Evolutionary conservation across 2,329 filamentous ascomycete species (phyloP), one percentile per base, ranked within the genome.

Genomic region (Ampelomyces quisqualis): DNA sequence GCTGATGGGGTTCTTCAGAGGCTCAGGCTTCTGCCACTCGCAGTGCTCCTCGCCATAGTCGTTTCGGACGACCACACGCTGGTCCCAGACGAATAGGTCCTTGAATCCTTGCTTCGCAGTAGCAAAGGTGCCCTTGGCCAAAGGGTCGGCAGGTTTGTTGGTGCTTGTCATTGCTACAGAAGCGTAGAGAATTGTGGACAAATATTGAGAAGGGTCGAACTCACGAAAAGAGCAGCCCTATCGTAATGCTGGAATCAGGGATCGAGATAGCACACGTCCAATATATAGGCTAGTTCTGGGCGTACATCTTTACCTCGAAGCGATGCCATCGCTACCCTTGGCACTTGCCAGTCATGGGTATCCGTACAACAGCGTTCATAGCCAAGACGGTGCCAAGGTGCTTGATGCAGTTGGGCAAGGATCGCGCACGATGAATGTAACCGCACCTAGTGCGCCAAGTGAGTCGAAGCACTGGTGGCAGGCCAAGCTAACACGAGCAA

Each of bases 41-140:
- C 78, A 79, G 34, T 65, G 73, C 11, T 78, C 77, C 64, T 88
- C 84, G 43, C 84, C 84, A 55, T 76, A 73, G 20, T 80, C 77
- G 50, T 85, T 85, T 39, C 72, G 77, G 42, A 86, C 74, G 26
- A 85, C 78, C 8, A 87, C 81, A 44, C 86, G 78, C 70, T 88
- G 83, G 66, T 85, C 83, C 84, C 85, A 90, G 55, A 74, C 76
- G 72, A 87, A 86, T 45, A 88, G 77, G 55, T 88, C 85, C 8
- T 67, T 64, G 53, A 77, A 74, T 23, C 79, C 74, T 62, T 88
- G 84, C 58, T 79, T 84, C 8, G 82, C 81, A 1, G 82, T 84
- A 19, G 84, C 73, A 26, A 81, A 47, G 34, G 80, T 76, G 28
- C 85, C 86, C 66, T 79, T 81, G 22, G 82, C 82, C 43, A 88